These are phyloP conservation scores for Schwanniomyces vanrijiae DNA, from an alignment of 805 yeast genomes.

Conservation along the genomic window DNA sequence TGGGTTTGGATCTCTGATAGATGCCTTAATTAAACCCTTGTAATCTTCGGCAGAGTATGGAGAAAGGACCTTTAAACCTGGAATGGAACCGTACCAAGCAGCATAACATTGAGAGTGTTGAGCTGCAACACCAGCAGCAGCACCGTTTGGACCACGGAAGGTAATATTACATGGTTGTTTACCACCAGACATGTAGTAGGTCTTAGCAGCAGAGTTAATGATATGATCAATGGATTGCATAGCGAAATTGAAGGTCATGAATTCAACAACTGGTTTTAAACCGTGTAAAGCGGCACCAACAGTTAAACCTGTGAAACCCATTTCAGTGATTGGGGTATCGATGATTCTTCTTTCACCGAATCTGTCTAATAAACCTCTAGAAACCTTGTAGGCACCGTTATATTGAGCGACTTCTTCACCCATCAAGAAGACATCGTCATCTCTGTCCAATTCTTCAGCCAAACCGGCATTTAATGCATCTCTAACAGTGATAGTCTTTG, in stretches of 20 bases:
- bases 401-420: constrained; percentile 99
- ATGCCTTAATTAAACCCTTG: constrained; percentile 93
- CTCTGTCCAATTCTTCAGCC: constrained; percentile 97
- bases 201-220: constrained; percentile 97
- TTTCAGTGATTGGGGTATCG: constrained; percentile 98
- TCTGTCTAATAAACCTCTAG: constrained; percentile 92
- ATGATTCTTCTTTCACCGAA: constrained; percentile 92
- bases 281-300: constrained; percentile 97
- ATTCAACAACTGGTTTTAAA: constrained; percentile 94
- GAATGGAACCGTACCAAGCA: constrained; percentile 97
- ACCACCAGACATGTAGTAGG: constrained; percentile 99
- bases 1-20: constrained; percentile 98
- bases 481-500: constrained; percentile 81
- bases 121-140: constrained; percentile 99
- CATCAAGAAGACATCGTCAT: constrained; percentile 89
- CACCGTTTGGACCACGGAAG: constrained; percentile 99
- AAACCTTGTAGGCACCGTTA: constrained; percentile 98
- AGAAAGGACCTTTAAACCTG: constrained; percentile 94
- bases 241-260: constrained; percentile 99
- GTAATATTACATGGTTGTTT: constrained; percentile 95
- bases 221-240: constrained; percentile 99
- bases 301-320: constrained; percentile 96
- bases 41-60: constrained; percentile 96
- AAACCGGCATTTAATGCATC: constrained; percentile 94
- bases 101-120: constrained; percentile 98